These are phyloP conservation scores for Globisporangium rhizosaccharum DNA, from an alignment of 352 stramenopile species.

Conservation along the genomic window DNA sequence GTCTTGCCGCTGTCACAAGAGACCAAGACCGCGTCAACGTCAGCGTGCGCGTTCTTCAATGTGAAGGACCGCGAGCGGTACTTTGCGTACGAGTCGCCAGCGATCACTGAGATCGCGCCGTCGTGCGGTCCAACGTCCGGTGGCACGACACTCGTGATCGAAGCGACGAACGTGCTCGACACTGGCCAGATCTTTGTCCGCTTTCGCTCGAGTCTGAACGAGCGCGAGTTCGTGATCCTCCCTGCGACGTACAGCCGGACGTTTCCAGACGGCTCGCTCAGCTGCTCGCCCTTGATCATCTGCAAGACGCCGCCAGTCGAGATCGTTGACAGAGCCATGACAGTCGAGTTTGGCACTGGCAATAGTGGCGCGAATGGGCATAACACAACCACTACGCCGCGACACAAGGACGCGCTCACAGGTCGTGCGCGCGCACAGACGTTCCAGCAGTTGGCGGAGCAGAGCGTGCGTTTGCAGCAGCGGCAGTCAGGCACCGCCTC, in stretches of 20 bases:
- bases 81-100: constrained; percentile 64
- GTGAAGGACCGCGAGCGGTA: constrained; percentile 53
- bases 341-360: constrained; percentile 5
- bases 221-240: constrained; percentile 57
- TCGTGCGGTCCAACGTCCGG: constrained; percentile 55
- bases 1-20: constrained; percentile 26
- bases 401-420: constrained; percentile 22
- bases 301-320: constrained; percentile 52
- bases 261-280: constrained; percentile 53
- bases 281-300: constrained; percentile 45
- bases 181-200: constrained; percentile 77
- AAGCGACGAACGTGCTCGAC: constrained; percentile 54
- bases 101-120: constrained; percentile 50
- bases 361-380: not conserved
- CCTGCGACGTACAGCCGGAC: constrained; percentile 46
- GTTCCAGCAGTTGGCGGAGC: constrained; percentile 54
- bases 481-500: constrained; percentile 16
- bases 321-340: constrained; percentile 37
- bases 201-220: constrained; percentile 53
- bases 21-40: constrained; percentile 10
- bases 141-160: constrained; percentile 52
- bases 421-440: constrained; percentile 41
- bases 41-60: constrained; percentile 21
- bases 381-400: constrained; percentile 6
- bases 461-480: constrained; percentile 31